These are phyloP conservation scores for Cyanidium caldarium DNA, from an alignment of 23 red algal genomes.

Conservation along the genomic window DNA sequence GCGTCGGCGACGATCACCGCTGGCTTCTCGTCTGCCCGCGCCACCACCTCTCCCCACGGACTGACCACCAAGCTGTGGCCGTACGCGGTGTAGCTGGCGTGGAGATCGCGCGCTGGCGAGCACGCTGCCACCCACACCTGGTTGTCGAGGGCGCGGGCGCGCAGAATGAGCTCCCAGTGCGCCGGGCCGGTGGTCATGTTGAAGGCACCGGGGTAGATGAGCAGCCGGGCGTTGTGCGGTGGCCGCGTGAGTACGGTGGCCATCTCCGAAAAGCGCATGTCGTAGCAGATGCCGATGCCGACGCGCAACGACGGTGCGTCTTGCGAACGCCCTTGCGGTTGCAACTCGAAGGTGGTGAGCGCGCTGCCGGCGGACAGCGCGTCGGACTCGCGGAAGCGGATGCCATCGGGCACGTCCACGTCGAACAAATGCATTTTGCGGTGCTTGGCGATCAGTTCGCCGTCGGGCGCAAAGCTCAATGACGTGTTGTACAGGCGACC, in stretches of 20 bases:
- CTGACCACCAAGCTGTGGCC: constrained; percentile 75
- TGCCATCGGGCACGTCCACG: constrained; percentile 78
- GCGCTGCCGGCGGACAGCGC: constrained; percentile 42
- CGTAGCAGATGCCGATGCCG: constrained; percentile 93
- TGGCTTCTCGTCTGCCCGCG: constrained; percentile 37
- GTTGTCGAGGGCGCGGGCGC: constrained; percentile 79
- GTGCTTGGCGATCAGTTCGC: constrained; percentile 67
- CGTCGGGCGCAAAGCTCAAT: constrained; percentile 36
- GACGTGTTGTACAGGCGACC: constrained; percentile 74
- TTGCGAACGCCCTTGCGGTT: not conserved
- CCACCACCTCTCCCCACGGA: constrained; percentile 80
- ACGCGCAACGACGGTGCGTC: constrained; percentile 13
- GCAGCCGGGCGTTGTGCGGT: constrained; percentile 21
- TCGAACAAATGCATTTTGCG: constrained; percentile 97
- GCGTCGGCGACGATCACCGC: constrained; percentile 48
- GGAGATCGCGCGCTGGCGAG: constrained; percentile 43
- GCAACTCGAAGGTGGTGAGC: constrained; percentile 34
- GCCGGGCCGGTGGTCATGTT: constrained; percentile 96
- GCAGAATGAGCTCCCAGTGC: constrained; percentile 85
- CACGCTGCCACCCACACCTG: constrained; percentile 82
- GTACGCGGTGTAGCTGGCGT: constrained; percentile 58
- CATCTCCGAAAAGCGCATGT: constrained; percentile 89
- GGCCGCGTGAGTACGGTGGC: constrained; percentile 32
- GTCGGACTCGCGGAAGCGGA: constrained; percentile 79
- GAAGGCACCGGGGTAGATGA: constrained; percentile 88